phyloP scores from a whole-genome alignment of 2,329 filamentous ascomycete species.

The Fusarium sp. region DNA sequence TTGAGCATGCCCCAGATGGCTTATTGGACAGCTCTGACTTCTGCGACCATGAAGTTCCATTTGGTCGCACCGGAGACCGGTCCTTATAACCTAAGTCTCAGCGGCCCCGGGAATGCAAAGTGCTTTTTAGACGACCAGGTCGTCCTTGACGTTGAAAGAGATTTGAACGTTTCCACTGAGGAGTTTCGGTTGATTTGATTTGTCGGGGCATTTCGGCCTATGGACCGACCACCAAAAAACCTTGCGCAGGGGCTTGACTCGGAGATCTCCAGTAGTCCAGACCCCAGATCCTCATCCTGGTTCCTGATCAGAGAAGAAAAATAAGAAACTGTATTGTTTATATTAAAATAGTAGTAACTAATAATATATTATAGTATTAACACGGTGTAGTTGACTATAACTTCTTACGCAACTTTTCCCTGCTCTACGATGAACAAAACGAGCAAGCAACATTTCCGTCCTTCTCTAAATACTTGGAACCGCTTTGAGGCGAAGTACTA shows the following conservation, averaged over 20 bases:
- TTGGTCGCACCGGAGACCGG: not conserved
- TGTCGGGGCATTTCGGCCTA: not conserved
- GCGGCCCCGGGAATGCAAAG: not conserved
- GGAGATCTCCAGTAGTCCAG: not conserved
- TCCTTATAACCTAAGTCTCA: not conserved
- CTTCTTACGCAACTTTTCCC: rapidly evolving
- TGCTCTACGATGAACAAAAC: not conserved
- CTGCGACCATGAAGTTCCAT: not conserved
- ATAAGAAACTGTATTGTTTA: no score
- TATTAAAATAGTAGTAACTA: rapidly evolving
- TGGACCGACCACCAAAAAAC: not conserved
- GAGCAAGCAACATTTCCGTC: not conserved
- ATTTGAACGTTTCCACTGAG: not conserved
- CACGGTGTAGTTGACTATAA: no score
- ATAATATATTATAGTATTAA: rapidly evolving
- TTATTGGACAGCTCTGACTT: not conserved
- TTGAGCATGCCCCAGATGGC: not conserved
- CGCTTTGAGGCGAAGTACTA: rapidly evolving
- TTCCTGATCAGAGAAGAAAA: not conserved
- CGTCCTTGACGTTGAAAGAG: not conserved
- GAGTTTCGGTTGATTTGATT: not conserved
- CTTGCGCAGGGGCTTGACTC: no score
- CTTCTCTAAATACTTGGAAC: not conserved
- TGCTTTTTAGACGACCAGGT: not conserved
- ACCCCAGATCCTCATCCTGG: not conserved